Conservation (phyloP, 2,329 filamentous ascomycete species). For the Pseudopyricularia cyperi region DNA sequence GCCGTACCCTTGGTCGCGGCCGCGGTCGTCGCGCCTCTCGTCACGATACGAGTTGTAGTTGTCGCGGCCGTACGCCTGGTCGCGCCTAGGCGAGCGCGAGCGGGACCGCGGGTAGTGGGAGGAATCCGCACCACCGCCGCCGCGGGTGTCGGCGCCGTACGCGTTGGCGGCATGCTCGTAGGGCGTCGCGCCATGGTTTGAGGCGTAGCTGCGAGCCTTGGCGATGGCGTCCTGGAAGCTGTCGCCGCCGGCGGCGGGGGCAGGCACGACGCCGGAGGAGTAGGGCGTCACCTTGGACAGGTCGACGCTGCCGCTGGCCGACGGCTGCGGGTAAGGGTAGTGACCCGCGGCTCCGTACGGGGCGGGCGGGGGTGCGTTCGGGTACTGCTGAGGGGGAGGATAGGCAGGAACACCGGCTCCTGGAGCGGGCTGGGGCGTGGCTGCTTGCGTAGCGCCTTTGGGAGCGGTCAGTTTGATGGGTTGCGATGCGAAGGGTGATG, state of each 20-base stretch:
- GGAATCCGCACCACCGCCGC: constrained; percentile 21
- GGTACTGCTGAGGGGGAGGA: constrained; percentile 7
- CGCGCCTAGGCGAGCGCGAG: constrained; percentile 53
- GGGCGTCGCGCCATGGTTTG: constrained; percentile 58
- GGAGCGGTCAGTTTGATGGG: not conserved
- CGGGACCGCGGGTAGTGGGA: constrained; percentile 52
- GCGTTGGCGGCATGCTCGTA: constrained; percentile 41
- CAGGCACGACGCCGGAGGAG: not conserved
- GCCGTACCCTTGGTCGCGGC: constrained; percentile 36
- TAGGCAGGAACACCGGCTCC: constrained; percentile 5
- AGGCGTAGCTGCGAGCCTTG: constrained; percentile 69
- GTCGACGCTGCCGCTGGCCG: constrained; percentile 64
- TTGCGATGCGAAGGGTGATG: not conserved
- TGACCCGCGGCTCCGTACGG: constrained; percentile 8
- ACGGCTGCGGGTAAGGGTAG: constrained; percentile 44
- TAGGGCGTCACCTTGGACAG: constrained; percentile 38
- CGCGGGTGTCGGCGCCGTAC: constrained; percentile 29
- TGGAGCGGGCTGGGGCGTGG: not conserved
- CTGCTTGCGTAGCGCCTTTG: constrained; percentile 1
- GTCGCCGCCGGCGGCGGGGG: constrained; percentile 54
- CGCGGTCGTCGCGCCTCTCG: constrained; percentile 61
- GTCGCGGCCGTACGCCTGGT: constrained; percentile 64
- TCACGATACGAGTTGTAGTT: constrained; percentile 76
- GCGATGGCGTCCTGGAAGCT: constrained; percentile 76
- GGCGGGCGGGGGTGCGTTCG: constrained; percentile 7